These are phyloP conservation scores for Colletotrichum aenigma DNA, from an alignment of 2,329 filamentous ascomycete species.

Conservation along the genomic window DNA sequence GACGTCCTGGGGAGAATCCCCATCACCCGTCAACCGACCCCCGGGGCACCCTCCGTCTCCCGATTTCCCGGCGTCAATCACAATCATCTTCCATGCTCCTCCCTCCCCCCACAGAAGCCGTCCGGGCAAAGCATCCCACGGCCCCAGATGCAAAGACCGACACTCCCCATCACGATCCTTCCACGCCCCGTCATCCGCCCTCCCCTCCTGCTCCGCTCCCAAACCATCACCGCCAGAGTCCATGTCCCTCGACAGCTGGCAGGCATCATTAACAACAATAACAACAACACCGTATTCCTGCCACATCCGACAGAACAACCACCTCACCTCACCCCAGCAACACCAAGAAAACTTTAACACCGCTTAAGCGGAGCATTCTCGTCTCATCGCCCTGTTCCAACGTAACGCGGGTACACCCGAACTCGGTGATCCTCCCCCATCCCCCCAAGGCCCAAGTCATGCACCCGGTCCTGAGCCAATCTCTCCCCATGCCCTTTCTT, in stretches of 20 bases:
- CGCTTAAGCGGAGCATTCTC: background rate
- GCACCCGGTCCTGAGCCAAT: background rate
- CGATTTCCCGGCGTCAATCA: background rate
- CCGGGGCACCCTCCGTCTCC: background rate
- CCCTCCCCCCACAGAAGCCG: background rate
- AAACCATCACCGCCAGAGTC: background rate
- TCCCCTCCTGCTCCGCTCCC: background rate
- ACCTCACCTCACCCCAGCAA: background rate
- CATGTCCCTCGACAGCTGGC: background rate
- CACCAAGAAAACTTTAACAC: background rate
- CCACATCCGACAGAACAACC: background rate
- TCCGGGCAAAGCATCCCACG: background rate
- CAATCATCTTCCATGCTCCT: background rate
- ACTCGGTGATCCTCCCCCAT: background rate
- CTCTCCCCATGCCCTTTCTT: background rate
- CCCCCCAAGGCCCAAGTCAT: background rate
- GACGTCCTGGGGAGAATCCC: background rate
- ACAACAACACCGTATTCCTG: background rate
- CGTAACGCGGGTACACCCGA: background rate
- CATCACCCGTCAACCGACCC: background rate
- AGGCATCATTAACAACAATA: background rate
- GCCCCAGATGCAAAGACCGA: background rate
- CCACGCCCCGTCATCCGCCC: background rate
- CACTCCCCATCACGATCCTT: background rate
- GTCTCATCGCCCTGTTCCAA: background rate